Evolutionary conservation across 2,329 filamentous ascomycete genomes (phyloP).

Genomic region (Colletotrichum aenigma): DNA sequence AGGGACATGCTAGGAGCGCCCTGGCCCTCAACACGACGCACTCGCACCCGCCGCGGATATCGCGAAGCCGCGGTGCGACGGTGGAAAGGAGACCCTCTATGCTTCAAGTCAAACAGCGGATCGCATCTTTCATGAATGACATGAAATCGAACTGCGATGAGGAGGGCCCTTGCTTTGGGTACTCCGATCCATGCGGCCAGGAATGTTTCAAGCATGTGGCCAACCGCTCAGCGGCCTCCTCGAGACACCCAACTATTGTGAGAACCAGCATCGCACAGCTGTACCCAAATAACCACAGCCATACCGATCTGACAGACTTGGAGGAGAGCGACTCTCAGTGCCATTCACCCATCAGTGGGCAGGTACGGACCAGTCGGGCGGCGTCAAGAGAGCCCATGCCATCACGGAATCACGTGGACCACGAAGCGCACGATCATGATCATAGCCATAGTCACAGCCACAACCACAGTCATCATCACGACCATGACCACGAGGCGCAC

Average conservation of each 20-base stretch:
- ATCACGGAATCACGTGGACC: slow-evolving; percentile 23
- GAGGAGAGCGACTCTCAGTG: slow-evolving; percentile 30
- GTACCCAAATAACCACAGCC: slow-evolving; percentile 27
- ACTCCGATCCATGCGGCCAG: slow-evolving; percentile 68
- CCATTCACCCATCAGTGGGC: slow-evolving; percentile 34
- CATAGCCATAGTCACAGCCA: slow-evolving; percentile 23
- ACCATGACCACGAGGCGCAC: slow-evolving; percentile 24
- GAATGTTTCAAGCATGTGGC: slow-evolving; percentile 66
- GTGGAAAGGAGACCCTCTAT: slow-evolving; percentile 57
- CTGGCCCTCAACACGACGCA: slow-evolving; percentile 12
- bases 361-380: slow-evolving; percentile 40
- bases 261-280: slow-evolving; percentile 46
- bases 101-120: slow-evolving; percentile 56
- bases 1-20: slow-evolving; percentile 33
- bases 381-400: slow-evolving; percentile 40
- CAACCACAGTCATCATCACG: neutral
- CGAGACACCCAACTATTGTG: slow-evolving; percentile 40
- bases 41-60: slow-evolving; percentile 11
- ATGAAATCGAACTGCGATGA: slow-evolving; percentile 68
- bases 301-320: slow-evolving; percentile 31
- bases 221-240: slow-evolving; percentile 37
- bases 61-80: slow-evolving; percentile 29
- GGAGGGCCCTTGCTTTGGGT: slow-evolving; percentile 65
- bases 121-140: slow-evolving; percentile 70
- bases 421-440: slow-evolving; percentile 25